Conservation (phyloP, 768 basidiomycete species). For the Panaeolus papilionaceus region DNA sequence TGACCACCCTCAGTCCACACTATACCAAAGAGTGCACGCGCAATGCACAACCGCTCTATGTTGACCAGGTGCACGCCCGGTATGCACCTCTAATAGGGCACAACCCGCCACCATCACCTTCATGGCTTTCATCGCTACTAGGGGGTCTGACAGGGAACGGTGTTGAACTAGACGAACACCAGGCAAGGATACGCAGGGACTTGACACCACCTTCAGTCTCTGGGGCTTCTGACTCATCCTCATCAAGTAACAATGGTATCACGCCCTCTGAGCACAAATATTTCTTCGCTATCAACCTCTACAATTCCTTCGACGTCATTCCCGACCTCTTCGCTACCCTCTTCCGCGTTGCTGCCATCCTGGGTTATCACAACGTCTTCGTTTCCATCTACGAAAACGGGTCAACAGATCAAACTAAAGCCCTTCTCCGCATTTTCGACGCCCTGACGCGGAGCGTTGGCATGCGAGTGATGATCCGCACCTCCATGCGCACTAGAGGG, state of each 20-base stretch:
- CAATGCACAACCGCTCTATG: conserved; percentile 82
- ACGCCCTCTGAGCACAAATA: conserved; percentile 85
- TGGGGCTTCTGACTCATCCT: background rate
- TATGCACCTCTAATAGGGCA: conserved; percentile 88
- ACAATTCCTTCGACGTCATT: conserved; percentile 99
- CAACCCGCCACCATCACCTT: conserved; percentile 57
- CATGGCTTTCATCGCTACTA: conserved; percentile 69
- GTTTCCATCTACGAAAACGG: conserved; percentile 99
- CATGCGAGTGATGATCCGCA: conserved; percentile 91
- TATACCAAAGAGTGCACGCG: conserved; percentile 94
- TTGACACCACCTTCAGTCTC: conserved; percentile 28
- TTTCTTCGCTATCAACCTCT: conserved; percentile 98
- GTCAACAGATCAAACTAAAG: conserved; percentile 98
- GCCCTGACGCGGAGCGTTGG: conserved; percentile 90
- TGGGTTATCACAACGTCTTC: conserved; percentile 98
- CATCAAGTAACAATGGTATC: conserved; percentile 14
- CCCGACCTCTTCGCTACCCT: conserved; percentile 97
- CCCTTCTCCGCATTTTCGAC: conserved; percentile 93
- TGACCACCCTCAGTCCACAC: conserved; percentile 88
- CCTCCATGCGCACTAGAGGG: conserved; percentile 90
- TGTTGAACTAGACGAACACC: conserved; percentile 40
- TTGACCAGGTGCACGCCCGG: conserved; percentile 83
- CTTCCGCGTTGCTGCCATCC: conserved; percentile 88
- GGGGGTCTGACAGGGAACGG: conserved; percentile 30
- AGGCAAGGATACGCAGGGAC: conserved; percentile 43